Percentiles rank a stretch among this genome's conserved stretches.
These are phyloP conservation scores for Aspergillus sp. DNA, from an alignment of 2,329 filamentous ascomycete species.

Conservation along the genomic window DNA sequence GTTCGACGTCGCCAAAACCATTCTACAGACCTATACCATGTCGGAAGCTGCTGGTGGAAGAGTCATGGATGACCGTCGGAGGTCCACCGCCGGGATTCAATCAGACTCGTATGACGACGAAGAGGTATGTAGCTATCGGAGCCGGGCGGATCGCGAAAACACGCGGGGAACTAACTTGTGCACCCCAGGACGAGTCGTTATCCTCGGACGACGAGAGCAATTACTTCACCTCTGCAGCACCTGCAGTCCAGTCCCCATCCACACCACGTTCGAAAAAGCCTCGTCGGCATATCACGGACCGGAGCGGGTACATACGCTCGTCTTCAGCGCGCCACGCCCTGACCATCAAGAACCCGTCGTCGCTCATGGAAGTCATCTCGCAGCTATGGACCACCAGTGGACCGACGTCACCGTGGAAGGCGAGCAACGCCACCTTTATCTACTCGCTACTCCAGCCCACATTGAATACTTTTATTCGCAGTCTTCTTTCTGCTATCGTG, in stretches of 20 bases:
- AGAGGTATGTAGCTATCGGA: conserved; percentile 25
- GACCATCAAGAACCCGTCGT: conserved; percentile 70
- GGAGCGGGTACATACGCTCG: conserved; percentile 44
- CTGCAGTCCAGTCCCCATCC: conserved; percentile 41
- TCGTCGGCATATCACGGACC: conserved; percentile 45
- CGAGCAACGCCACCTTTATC: conserved; percentile 86
- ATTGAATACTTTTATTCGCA: conserved; percentile 87
- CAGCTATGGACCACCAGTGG: conserved; percentile 89
- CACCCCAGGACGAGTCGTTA: conserved; percentile 34
- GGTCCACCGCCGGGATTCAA: conserved; percentile 22
- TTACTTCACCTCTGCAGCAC: conserved; percentile 73
- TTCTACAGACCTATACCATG: conserved; percentile 72
- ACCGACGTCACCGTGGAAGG: conserved; percentile 90
- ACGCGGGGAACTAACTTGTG: not conserved
- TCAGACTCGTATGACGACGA: conserved; percentile 34
- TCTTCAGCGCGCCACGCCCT: conserved; percentile 59
- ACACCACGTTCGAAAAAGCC: conserved; percentile 39
- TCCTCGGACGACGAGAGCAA: conserved; percentile 72
- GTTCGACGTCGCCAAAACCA: conserved; percentile 94
- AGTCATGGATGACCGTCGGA: conserved; percentile 28
- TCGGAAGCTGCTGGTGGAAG: conserved; percentile 35
- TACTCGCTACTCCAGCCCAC: conserved; percentile 85
- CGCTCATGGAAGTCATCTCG: conserved; percentile 79
- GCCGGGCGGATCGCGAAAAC: not conserved
- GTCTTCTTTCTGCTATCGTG: conserved; percentile 83